Evolutionary conservation across 768 basidiomycete species (phyloP).

Genomic region (Kwoniella bestiolae): DNA sequence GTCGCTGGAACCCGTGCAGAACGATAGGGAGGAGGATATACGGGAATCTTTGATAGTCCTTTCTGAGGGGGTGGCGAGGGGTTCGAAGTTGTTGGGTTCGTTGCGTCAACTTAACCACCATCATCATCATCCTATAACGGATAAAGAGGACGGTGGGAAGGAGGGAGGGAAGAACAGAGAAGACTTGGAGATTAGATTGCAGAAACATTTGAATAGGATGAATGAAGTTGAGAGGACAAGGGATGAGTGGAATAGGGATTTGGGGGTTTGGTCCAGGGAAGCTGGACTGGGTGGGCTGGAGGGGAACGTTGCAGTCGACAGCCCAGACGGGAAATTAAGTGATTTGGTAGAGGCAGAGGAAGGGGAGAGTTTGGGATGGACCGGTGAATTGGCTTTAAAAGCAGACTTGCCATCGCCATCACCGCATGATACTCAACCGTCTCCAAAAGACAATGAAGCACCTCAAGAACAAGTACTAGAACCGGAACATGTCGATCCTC

Average conservation of each 20-base stretch:
- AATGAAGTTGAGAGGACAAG: constrained; percentile 16
- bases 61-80: constrained; percentile 2
- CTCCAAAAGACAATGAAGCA: not conserved
- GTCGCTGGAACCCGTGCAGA: too few species aligned
- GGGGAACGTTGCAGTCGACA: too few species aligned
- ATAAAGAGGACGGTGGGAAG: not conserved
- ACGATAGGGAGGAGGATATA: not conserved
- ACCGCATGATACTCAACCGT: not conserved
- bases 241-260: constrained; percentile 25
- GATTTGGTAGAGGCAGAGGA: constrained; percentile 4
- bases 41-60: constrained; percentile 14
- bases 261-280: constrained; percentile 15
- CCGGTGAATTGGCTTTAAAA: not conserved
- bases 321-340: not conserved
- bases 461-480: not conserved
- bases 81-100: constrained; percentile 6
- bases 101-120: not conserved
- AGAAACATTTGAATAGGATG: constrained; percentile 24
- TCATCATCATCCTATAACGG: not conserved
- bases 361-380: constrained; percentile 3
- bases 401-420: not conserved
- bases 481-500: not conserved
- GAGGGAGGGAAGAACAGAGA: not conserved
- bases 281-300: constrained; percentile 8
- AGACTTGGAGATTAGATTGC: constrained; percentile 2